Base-by-base conservation (phyloP, 371 early-diverging fungal genomes). In the Phascolomyces articulosus region DNA sequence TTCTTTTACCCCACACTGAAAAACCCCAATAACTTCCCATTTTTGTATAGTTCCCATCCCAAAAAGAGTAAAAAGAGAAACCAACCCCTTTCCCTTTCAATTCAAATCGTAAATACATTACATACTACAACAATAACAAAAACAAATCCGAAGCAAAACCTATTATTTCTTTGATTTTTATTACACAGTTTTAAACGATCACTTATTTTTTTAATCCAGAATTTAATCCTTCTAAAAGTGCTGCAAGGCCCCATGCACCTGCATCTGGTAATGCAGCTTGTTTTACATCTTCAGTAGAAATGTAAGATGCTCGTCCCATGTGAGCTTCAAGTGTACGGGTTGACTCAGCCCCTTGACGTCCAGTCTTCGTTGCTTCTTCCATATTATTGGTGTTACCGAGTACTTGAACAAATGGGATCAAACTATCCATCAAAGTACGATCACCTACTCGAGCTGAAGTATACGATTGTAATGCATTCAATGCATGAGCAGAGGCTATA, bases 381-480 rank as follows among this genome's bases (percentile, higher is more conserved):
- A 74, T 47, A 54, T 59, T 66, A 8, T 73, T 72, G 3, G 71
- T 69, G 23, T 70, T 55, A 27, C 70, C 70, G 28, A 89, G 69
- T 0, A 77, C 71, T 20, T 73, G 75, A 2, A 89, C 75, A 77
- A 92, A 90, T 1, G 94, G 93, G 51, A 82, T 79, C 57, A 94
- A 72, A 1, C 86, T 87, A 69, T 94, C 94, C 67, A 94, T 86
- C 62, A 94, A 63, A 0, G 95, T 94, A 48, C 94, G 87, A 60
- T 93, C 91, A 23, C 94, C 94, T 15, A 81, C 80, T 23, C 87
- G 80, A 8, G 95, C 94, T 1, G 82, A 80, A 0, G 92, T 92
- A 69, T 93, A 91, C 55, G 73, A 73, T 70, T 87, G 79, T 6
- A 93, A 71, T 1, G 88, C 82, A 18, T 80, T 73, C 18, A 93